phyloP scores from a whole-genome alignment of 495 filamentous ascomycete genomes.

The Neurospora sp. region DNA sequence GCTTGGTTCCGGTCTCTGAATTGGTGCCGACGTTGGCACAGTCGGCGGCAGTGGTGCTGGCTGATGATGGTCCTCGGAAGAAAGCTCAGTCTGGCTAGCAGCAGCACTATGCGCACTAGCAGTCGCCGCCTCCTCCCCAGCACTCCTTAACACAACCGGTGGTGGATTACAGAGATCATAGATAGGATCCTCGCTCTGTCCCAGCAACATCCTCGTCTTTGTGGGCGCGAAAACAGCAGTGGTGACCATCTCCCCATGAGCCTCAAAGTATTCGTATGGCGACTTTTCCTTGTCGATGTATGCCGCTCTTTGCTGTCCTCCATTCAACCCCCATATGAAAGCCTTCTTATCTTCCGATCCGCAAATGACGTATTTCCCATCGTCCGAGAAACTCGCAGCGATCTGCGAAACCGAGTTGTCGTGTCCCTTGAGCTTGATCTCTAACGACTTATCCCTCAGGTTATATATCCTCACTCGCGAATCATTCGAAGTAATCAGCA shows the following conservation, averaged over 20 bases:
- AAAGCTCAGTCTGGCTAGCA: conserved; percentile 17
- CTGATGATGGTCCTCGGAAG: conserved; percentile 15
- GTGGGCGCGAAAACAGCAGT: conserved; percentile 75
- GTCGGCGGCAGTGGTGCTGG: not conserved
- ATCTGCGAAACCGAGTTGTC: conserved; percentile 92
- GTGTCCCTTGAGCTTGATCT: conserved; percentile 87
- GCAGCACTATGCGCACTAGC: conserved; percentile 18
- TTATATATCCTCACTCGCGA: conserved; percentile 89
- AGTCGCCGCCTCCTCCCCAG: conserved; percentile 53
- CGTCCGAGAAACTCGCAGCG: conserved; percentile 77
- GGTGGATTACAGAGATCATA: conserved; percentile 96
- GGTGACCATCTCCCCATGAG: conserved; percentile 81
- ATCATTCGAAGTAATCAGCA: conserved; percentile 92
- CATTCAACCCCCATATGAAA: conserved; percentile 74
- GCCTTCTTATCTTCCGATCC: conserved; percentile 85
- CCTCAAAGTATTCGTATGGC: conserved; percentile 79
- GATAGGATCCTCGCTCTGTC: conserved; percentile 77
- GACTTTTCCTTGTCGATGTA: conserved; percentile 68
- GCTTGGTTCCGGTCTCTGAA: conserved; percentile 38
- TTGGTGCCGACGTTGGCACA: conserved; percentile 8
- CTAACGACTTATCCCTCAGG: conserved; percentile 68
- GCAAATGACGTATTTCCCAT: conserved; percentile 79
- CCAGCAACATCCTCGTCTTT: conserved; percentile 65
- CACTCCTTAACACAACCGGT: conserved; percentile 70
- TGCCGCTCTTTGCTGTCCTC: conserved; percentile 24